phyloP scores from a whole-genome alignment of 1,139 yeast genomes.

The Geotrichum siamense region DNA sequence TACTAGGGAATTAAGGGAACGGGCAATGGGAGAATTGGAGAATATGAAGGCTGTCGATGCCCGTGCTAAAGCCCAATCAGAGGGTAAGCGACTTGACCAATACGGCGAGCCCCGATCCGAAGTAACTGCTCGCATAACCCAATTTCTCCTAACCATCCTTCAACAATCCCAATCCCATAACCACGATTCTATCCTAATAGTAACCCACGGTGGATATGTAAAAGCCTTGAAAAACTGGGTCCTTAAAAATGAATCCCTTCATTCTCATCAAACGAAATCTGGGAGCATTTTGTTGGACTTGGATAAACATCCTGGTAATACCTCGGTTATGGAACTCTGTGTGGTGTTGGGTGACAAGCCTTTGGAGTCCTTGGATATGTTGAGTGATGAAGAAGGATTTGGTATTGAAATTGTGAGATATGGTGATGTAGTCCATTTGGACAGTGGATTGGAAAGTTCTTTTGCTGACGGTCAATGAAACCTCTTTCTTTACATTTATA shows the following conservation, averaged over 20 bases:
- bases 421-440: conserved; percentile 26
- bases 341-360: no score
- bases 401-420: conserved; percentile 21
- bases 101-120: conserved; percentile 49
- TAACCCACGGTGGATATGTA: conserved; percentile 86
- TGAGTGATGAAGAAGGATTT: no score
- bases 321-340: conserved; percentile 37
- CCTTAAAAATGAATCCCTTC: no score
- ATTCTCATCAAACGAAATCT: no score
- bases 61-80: conserved; percentile 43
- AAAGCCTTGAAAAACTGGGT: conserved; percentile 41
- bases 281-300: no score
- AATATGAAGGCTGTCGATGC: conserved; percentile 72
- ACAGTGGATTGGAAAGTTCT: background rate
- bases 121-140: conserved; percentile 45
- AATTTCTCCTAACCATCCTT: conserved; percentile 44
- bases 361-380: background rate
- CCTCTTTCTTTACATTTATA: background rate
- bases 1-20: conserved; percentile 53
- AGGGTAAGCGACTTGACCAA: conserved; percentile 42
- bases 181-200: conserved; percentile 44
- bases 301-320: conserved; percentile 48
- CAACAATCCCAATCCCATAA: conserved; percentile 35
- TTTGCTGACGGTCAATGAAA: conserved; percentile 1
- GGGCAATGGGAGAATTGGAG: conserved; percentile 73